Conservation (phyloP, 2,329 filamentous ascomycete species). For the Lachnellula occidentalis region DNA sequence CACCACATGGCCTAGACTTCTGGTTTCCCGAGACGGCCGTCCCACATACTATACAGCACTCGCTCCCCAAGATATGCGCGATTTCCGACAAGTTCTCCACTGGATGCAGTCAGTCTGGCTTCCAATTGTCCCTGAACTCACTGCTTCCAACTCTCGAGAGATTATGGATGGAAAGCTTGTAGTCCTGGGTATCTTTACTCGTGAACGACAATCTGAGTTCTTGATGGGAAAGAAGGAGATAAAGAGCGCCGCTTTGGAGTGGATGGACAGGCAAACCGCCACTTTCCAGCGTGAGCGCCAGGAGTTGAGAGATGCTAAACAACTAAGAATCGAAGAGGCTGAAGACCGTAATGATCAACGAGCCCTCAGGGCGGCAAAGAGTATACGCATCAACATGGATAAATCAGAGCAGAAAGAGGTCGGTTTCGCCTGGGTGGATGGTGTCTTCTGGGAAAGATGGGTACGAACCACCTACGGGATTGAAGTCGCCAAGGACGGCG, state of each 20-base stretch:
- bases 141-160: slow-evolving; percentile 82
- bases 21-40: slow-evolving; percentile 84
- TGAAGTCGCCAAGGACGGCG: slow-evolving; percentile 73
- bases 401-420: slow-evolving; percentile 83
- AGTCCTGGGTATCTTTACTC: slow-evolving; percentile 83
- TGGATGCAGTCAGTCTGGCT: slow-evolving; percentile 99
- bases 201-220: slow-evolving; percentile 75
- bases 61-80: slow-evolving; percentile 86
- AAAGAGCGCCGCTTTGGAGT: slow-evolving; percentile 92
- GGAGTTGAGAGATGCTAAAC: slow-evolving; percentile 89
- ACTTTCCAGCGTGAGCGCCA: slow-evolving; percentile 89
- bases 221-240: slow-evolving; percentile 75
- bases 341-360: slow-evolving; percentile 89
- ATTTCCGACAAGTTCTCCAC: slow-evolving; percentile 69
- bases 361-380: slow-evolving; percentile 80
- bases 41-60: slow-evolving; percentile 86
- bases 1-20: slow-evolving; percentile 87
- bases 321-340: slow-evolving; percentile 91
- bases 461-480: slow-evolving; percentile 91
- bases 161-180: slow-evolving; percentile 94
- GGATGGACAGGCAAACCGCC: slow-evolving; percentile 95
- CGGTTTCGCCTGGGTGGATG: slow-evolving; percentile 94
- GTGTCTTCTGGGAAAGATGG: slow-evolving; percentile 96
- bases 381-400: slow-evolving; percentile 86
- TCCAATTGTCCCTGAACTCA: slow-evolving; percentile 90